Evolutionary conservation across 176 grass and related monocot species (phyloP), one percentile per base, ranked within the genome.

Genomic region (Urochloa ruziziensis): DNA sequence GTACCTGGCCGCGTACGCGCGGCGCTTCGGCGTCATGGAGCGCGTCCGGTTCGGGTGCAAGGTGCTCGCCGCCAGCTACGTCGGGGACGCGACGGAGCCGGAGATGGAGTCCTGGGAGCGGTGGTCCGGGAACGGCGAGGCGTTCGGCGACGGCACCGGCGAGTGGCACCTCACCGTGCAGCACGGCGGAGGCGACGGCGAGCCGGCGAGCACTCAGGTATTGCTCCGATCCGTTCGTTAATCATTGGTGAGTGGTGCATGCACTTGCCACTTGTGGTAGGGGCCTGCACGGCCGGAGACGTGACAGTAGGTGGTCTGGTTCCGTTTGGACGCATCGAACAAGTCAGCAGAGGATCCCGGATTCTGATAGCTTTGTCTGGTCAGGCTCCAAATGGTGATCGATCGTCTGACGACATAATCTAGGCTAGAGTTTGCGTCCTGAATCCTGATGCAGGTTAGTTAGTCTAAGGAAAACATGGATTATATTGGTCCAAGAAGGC

Each of bases 81-180:
- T 72, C 11, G 89, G 92, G n/a, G n/a, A n/a, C 2, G n/a, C 60
- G 23, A 1, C 78, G 3, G 66, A 80, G 46, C 51, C 59, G 49
- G 81, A 85, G 68, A 87, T 87, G 85, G 81, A 84, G 33, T 47
- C 65, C 6, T 90, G 84, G 92, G 87, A 94, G 24, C 74, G 60
- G 2, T 92, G 87, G 92, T 71, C 89, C 15, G 87, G 92, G 10
- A 91, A 88, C 53, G 87, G 92, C 49, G 77, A 87, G 77, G 92
- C 92, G 25, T 91, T 88, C 65, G 89, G 87, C 28, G 84, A 84
- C 59, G 81, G 71, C 27, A 54, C 37, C 1, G 84, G 80, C 48
- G 27, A 73, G 69, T 83, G 81, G 81, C 69, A 46, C 29, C 67
- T 83, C 69, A 74, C 42, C 56, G 69, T 83, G 39, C 40, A 21